Evolutionary conservation across 805 yeast species (phyloP), one percentile per base, ranked within the genome.

Genomic region (Sugiyamaella americana): DNA sequence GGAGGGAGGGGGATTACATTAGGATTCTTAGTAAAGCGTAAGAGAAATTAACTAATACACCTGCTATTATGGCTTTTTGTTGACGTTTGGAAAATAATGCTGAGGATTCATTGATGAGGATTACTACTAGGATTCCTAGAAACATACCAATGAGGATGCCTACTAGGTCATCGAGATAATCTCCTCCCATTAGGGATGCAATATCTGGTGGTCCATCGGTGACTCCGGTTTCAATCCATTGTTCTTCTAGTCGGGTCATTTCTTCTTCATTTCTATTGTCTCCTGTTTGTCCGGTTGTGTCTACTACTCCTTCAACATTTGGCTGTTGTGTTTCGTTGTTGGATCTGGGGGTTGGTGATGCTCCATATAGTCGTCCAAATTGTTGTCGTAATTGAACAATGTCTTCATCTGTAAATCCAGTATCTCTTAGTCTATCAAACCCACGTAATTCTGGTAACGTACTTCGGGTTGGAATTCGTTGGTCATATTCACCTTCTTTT

Each of bases 191-290:
- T 24, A 68, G 55, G 30, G 71, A 70, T 35, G 72, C 70, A 41
- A 69, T 74, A 42, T 70, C 75, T 44, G 72, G 73, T 45, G 71
- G 74, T 44, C 73, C 73, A 22, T 49, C 76, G 47, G 74, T 74
- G 3, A 77, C 84, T 0, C 87, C 83, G 41, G 82, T 79, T 54
- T 87, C 93, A 51, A 87, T 84, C 95, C 96, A 88, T 47, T 86
- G 72, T 54, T 87, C 96, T 60, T 87, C 96, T 48, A 87, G 62
- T 52, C 81, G 81, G 63, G 48, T 74, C 85, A 41, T 45, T 1
- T 54, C 58, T 39, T 57, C 57, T 19, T 38, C 29, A 5, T 19
- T 38, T 17, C 51, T 59, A 26, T 47, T 48, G 23, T 49, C 54
- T 19, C 32, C 32, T 13, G 8, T 8, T 13, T 8, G 11, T 46